phyloP scores from a whole-genome alignment of 768 basidiomycete genomes.

The Clitopilus passeckerianus region DNA sequence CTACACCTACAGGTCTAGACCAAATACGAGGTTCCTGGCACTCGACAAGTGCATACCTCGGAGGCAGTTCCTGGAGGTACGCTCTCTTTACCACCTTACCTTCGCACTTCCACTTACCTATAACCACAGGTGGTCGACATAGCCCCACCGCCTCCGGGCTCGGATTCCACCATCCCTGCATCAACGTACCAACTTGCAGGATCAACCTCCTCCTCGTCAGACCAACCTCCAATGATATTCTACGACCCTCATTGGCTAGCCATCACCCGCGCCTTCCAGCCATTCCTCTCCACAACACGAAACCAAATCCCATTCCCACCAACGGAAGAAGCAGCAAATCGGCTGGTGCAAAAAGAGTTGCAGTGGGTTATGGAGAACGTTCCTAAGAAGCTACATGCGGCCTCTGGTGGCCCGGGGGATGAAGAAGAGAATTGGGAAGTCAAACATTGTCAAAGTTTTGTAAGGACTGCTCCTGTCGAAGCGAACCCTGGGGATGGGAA shows the following conservation, averaged over 20 bases:
- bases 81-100: neutral
- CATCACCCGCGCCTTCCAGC: constrained; percentile 82
- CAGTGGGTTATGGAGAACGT: constrained; percentile 68
- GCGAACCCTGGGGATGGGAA: constrained; percentile 32
- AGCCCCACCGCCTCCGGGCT: neutral
- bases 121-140: neutral
- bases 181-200: neutral
- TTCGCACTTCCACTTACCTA: neutral
- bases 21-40: constrained; percentile 59
- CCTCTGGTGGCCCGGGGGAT: constrained; percentile 33
- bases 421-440: neutral
- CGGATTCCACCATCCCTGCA: neutral
- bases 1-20: constrained; percentile 20
- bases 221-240: constrained; percentile 30
- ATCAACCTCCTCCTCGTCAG: neutral
- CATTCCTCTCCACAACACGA: constrained; percentile 56
- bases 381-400: constrained; percentile 22
- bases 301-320: constrained; percentile 54
- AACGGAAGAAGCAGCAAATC: constrained; percentile 41
- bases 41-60: constrained; percentile 83
- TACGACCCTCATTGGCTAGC: constrained; percentile 95
- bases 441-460: constrained; percentile 57
- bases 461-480: constrained; percentile 48
- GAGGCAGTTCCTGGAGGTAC: constrained; percentile 78
- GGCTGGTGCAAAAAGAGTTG: constrained; percentile 52